These are phyloP conservation scores for Leptographium wingfieldii DNA, from an alignment of 2,329 filamentous ascomycete species.

Conservation along the genomic window DNA sequence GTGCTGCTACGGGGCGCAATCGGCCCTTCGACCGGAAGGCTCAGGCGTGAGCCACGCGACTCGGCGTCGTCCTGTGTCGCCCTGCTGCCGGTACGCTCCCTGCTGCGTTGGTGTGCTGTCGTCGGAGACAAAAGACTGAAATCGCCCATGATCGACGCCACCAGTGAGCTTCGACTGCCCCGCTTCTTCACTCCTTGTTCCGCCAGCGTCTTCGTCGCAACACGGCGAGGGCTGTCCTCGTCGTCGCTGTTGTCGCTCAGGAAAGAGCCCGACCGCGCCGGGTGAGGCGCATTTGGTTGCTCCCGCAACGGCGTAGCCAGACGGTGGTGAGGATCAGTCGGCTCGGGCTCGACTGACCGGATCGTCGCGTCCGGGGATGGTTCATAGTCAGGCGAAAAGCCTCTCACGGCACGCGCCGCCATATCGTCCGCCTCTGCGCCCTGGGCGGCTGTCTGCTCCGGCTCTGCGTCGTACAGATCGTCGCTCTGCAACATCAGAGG, in stretches of 20 bases:
- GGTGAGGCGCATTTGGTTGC: conserved; percentile 19
- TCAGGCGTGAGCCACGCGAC: conserved; percentile 22
- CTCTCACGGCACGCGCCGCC: conserved; percentile 30
- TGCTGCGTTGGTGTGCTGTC: neutral
- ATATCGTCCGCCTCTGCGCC: conserved; percentile 15
- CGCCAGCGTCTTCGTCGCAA: conserved; percentile 5
- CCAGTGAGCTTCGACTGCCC: conserved; percentile 5
- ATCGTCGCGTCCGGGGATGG: conserved; percentile 62
- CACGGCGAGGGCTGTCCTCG: conserved; percentile 24
- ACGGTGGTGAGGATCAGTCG: conserved; percentile 6
- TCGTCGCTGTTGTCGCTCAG: conserved; percentile 39
- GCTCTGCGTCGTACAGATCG: neutral
- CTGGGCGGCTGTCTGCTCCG: neutral
- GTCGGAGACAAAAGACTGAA: neutral
- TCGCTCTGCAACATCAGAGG: neutral
- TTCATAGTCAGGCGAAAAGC: conserved; percentile 66
- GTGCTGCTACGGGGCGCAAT: conserved; percentile 21
- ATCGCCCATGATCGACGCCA: conserved; percentile 7
- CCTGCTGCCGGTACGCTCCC: neutral
- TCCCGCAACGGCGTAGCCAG: conserved; percentile 24
- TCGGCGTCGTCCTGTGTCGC: conserved; percentile 16
- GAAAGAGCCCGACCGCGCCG: conserved; percentile 33
- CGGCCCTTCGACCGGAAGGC: conserved; percentile 29
- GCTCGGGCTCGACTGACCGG: conserved; percentile 42
- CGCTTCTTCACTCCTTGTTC: conserved; percentile 1